A percentile compares a stretch with the other conserved stretches of the same genome.
Evolutionary conservation across 139 green algal genomes (phyloP).

Genomic region (Asterochloris erici): DNA sequence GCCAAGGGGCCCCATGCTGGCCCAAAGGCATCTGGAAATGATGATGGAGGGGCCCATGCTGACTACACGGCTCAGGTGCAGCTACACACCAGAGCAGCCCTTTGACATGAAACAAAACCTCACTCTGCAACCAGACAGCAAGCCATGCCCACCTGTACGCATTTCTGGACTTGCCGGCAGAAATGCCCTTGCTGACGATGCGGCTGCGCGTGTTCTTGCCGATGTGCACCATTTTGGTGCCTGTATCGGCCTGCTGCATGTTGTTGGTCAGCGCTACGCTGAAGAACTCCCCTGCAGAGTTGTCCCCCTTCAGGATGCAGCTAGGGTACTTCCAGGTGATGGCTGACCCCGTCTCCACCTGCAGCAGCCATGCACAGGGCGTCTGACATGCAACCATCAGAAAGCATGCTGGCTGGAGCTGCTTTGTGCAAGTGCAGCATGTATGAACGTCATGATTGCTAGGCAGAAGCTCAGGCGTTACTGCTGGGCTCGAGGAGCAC

Average conservation of each 20-base stretch:
- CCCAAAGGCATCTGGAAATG: too few species aligned
- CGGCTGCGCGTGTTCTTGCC: conserved; percentile 94
- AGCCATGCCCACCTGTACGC: conserved; percentile 48
- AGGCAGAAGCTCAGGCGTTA: too few species aligned
- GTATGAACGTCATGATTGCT: too few species aligned
- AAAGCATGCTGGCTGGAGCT: not conserved
- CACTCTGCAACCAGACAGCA: conserved; percentile 35
- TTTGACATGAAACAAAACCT: too few species aligned
- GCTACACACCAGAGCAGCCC: too few species aligned
- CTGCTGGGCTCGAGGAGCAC: too few species aligned
- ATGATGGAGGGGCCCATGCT: too few species aligned
- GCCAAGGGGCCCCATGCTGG: too few species aligned
- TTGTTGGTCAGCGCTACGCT: conserved; percentile 98
- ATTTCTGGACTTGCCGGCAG: conserved; percentile 77
- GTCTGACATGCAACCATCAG: not conserved
- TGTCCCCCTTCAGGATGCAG: conserved; percentile 91
- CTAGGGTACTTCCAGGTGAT: conserved; percentile 99
- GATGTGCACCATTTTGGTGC: conserved; percentile 99
- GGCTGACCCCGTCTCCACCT: conserved; percentile 96
- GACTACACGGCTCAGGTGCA: too few species aligned
- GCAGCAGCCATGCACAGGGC: conserved; percentile 8
- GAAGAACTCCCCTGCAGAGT: conserved; percentile 97
- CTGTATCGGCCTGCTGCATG: conserved; percentile 75
- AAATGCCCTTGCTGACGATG: conserved; percentile 99
- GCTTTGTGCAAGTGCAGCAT: too few species aligned